These are phyloP conservation scores for Metarhizium album DNA, from an alignment of 2,329 filamentous ascomycete genomes.

Conservation along the genomic window DNA sequence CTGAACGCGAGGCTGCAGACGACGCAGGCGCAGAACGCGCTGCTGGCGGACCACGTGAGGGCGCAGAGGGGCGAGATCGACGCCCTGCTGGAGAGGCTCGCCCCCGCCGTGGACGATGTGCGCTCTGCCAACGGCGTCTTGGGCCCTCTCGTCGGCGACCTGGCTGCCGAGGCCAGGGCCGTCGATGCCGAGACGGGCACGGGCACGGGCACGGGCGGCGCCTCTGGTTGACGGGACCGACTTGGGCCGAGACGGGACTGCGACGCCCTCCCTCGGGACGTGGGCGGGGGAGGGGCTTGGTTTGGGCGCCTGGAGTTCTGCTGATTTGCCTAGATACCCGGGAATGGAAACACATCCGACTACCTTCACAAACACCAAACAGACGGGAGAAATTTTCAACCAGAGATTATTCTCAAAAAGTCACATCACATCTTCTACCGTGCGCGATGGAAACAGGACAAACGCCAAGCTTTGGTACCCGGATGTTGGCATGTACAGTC, in stretches of 20 bases:
- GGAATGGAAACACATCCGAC: neutral
- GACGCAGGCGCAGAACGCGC: constrained; percentile 45
- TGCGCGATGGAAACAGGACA: neutral
- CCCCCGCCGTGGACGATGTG: constrained; percentile 42
- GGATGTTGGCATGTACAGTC: neutral
- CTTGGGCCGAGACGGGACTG: neutral
- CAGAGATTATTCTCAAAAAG: too few relatives aligned
- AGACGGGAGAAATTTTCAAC: neutral
- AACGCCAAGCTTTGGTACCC: neutral
- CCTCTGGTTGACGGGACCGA: neutral
- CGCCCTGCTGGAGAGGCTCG: constrained; percentile 36
- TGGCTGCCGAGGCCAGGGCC: constrained; percentile 38
- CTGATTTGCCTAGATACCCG: neutral
- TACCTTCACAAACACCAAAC: too few relatives aligned
- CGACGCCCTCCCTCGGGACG: too few relatives aligned
- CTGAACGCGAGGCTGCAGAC: constrained; percentile 48
- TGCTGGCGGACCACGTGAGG: constrained; percentile 38
- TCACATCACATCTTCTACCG: neutral
- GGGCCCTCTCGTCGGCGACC: constrained; percentile 32
- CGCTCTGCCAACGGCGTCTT: constrained; percentile 40
- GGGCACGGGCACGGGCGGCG: too few relatives aligned
- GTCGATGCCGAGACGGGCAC: constrained; percentile 3
- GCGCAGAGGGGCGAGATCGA: constrained; percentile 46
- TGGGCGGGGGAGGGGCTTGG: too few relatives aligned
- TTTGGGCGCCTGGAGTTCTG: too few relatives aligned